Conservation (phyloP, 176 grass and related monocot species). For the Olyra latifolia region DNA sequence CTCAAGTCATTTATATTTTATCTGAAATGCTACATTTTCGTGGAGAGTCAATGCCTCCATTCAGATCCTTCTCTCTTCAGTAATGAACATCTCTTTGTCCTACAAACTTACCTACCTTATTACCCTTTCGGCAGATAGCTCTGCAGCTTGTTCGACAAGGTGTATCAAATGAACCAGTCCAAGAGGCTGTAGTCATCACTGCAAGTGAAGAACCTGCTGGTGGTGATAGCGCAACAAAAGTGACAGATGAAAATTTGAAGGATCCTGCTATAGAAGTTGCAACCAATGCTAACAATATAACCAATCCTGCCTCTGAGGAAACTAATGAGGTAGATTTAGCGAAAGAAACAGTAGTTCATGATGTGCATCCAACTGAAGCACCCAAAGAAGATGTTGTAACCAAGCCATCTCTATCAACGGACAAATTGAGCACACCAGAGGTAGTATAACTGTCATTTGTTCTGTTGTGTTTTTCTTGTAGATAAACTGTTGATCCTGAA, state of each 20-base stretch:
- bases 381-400: constrained; percentile 16
- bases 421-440: constrained; percentile 31
- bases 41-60: constrained; percentile 15
- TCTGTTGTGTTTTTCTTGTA: neutral
- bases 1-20: constrained; percentile 16
- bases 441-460: constrained; percentile 24
- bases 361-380: constrained; percentile 25
- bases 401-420: neutral
- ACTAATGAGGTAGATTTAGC: constrained; percentile 29
- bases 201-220: constrained; percentile 32
- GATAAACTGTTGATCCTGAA: constrained; percentile 20
- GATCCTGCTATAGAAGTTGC: constrained; percentile 43
- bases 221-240: constrained; percentile 16
- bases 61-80: neutral
- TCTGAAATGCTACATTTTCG: constrained; percentile 4
- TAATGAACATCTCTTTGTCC: constrained; percentile 10
- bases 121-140: constrained; percentile 64
- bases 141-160: constrained; percentile 79
- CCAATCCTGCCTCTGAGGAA: constrained; percentile 34
- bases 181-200: constrained; percentile 38
- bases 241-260: constrained; percentile 40
- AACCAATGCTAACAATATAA: neutral
- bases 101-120: constrained; percentile 16
- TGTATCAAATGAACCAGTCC: constrained; percentile 49
- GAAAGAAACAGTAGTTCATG: constrained; percentile 13